phyloP scores from a whole-genome alignment of 169 alveolate species.

The Pseudocohnilembus persalinus region DNA sequence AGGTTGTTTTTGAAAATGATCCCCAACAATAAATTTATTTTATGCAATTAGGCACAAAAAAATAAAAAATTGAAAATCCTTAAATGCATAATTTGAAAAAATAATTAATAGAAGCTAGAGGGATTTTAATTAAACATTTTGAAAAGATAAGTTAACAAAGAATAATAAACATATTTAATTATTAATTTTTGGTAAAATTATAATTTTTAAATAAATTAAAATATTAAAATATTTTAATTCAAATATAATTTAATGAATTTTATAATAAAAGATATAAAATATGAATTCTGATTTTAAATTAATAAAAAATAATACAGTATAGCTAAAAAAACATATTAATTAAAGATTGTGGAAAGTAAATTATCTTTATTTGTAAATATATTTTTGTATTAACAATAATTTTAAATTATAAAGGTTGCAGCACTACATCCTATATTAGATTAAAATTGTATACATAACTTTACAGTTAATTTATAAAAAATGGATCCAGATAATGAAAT shows the following conservation, averaged over 20 bases:
- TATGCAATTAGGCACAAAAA: not conserved
- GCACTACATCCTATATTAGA: not conserved
- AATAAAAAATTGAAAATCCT: not conserved
- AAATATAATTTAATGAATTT: too few relatives aligned
- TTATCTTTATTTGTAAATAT: too few relatives aligned
- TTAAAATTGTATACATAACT: too few relatives aligned
- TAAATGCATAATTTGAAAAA: too few relatives aligned
- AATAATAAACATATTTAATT: too few relatives aligned
- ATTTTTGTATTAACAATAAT: too few relatives aligned
- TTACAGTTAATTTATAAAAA: too few relatives aligned
- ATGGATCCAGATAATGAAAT: not conserved
- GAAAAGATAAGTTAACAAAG: not conserved
- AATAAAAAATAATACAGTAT: too few relatives aligned
- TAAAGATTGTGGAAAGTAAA: not conserved
- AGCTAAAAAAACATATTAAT: too few relatives aligned
- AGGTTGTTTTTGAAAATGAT: not conserved
- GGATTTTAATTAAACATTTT: not conserved
- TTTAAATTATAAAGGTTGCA: not conserved
- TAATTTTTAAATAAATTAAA: too few relatives aligned
- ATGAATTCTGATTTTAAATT: not conserved
- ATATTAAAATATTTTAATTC: too few relatives aligned
- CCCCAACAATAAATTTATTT: too few relatives aligned
- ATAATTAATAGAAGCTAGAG: not conserved
- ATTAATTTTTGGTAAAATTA: not conserved
- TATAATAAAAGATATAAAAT: not conserved